Evolutionary conservation across 768 basidiomycete species (phyloP).

Genomic region (Tricholoma furcatifolium): DNA sequence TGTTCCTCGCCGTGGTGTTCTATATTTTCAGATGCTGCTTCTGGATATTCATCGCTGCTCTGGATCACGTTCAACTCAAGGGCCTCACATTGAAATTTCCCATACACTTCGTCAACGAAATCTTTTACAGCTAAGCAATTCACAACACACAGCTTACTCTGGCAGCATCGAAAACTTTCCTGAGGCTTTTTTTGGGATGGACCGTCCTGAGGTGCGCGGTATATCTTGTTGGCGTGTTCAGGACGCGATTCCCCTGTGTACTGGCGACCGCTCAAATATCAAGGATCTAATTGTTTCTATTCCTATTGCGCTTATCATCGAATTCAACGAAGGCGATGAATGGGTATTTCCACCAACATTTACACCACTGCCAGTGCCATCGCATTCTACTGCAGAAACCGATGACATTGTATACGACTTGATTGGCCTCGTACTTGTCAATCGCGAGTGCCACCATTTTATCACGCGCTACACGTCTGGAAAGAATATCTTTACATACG

Average conservation of each 20-base stretch:
- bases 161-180: background rate
- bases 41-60: background rate
- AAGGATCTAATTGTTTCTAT: conserved; percentile 17
- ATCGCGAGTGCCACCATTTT: conserved; percentile 19
- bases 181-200: background rate
- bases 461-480: conserved; percentile 19
- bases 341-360: too few species aligned
- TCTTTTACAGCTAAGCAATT: background rate
- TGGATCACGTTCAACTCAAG: background rate
- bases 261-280: conserved; percentile 13
- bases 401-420: conserved; percentile 22
- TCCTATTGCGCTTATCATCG: conserved; percentile 17
- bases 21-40: background rate
- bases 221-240: conserved; percentile 21
- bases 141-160: background rate
- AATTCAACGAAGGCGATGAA: conserved; percentile 16
- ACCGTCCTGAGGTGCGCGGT: background rate
- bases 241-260: conserved; percentile 15
- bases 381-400: too few species aligned
- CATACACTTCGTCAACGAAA: background rate
- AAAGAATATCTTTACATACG: conserved; percentile 20
- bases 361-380: background rate
- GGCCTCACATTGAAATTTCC: background rate
- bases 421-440: conserved; percentile 21
- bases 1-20: background rate